Evolutionary conservation across 306 rosid species (phyloP), one percentile per base, ranked within the genome.

Genomic region (Cercis canadensis): DNA sequence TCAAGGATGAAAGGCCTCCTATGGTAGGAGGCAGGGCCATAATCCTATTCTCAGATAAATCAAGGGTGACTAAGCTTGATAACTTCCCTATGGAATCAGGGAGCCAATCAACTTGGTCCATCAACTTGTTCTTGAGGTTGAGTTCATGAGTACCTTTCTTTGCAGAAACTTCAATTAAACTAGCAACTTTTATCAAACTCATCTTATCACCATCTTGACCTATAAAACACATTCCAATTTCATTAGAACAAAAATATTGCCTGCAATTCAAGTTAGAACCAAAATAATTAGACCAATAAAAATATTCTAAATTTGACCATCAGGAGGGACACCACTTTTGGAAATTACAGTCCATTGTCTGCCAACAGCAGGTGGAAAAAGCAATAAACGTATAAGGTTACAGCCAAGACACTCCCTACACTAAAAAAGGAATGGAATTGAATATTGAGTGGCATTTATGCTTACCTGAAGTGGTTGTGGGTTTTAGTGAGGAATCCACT

Each of bases 81-180:
- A 92, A 75, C 87, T 92, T 92, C 19, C 98, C 98, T 55, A 92
- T 77, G 0, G 96, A 81, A 62, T 87, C 94, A 21, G 98, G 98
- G n/a, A 92, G 76, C 96, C 96, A 92, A 51, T 89, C 98, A 45
- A 92, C 86, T 69, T 84, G 96, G 55, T 86, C 88, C 89, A 79
- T 77, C 84, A 92, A 73, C 80, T 87, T 87, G 77, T 68, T 84
- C 60, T 57, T 82, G 19, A 92, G 90, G 53, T 87, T 80, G 65
- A 92, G 84, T 57, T 80, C 92, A 56, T 75, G 76, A 36, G 87
- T 82, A 5, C 92, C 94, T 68, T 87, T 92, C 82, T 89, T 92
- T 0, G 89, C 92, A 37, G 85, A 86, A 32, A 84, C 89, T 71
- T 92, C 98, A 76, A 92, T 89, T 57, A 92, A 46, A 80, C 93